Conservation (phyloP, 768 basidiomycete genomes). For the Suillus plorans region DNA sequence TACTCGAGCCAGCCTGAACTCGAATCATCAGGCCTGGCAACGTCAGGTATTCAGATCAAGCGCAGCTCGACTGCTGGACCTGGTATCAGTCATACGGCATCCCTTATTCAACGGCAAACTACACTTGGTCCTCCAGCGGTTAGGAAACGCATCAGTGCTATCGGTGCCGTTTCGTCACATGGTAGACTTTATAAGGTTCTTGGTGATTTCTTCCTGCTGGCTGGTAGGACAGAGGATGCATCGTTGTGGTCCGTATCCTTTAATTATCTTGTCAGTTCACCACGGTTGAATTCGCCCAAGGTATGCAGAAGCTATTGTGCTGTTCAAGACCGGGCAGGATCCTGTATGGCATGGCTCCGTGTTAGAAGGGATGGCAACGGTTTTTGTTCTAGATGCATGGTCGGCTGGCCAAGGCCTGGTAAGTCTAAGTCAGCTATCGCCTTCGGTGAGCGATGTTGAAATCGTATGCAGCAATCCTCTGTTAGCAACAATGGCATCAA, state of each 20-base stretch:
- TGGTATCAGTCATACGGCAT: slow-evolving; percentile 18
- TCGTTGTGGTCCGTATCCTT: slow-evolving; percentile 61
- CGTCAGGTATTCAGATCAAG: slow-evolving; percentile 39
- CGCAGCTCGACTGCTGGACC: slow-evolving; percentile 55
- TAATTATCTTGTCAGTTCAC: slow-evolving; percentile 7
- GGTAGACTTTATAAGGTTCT: slow-evolving; percentile 86
- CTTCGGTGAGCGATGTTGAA: slow-evolving; percentile 13
- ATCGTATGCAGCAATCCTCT: slow-evolving; percentile 51
- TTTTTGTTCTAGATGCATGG: slow-evolving; percentile 84
- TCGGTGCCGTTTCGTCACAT: slow-evolving; percentile 73
- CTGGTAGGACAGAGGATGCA: slow-evolving; percentile 85
- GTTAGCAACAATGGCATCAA: slow-evolving; percentile 38
- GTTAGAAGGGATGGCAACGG: slow-evolving; percentile 81
- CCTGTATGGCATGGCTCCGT: slow-evolving; percentile 87
- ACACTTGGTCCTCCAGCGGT: slow-evolving; percentile 41
- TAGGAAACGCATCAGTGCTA: slow-evolving; percentile 63
- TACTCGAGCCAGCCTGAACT: slow-evolving; percentile 61
- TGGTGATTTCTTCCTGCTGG: slow-evolving; percentile 84
- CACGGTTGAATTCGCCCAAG: slow-evolving; percentile 38
- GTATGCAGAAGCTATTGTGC: slow-evolving; percentile 81
- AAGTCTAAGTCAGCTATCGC: slow-evolving; percentile 45
- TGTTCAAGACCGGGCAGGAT: slow-evolving; percentile 77
- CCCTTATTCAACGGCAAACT: slow-evolving; percentile 46
- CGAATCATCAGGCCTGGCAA: slow-evolving; percentile 18
- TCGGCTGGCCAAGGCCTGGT: slow-evolving; percentile 70